phyloP scores from a whole-genome alignment of 257 asterid species.

The Fraxinus cuspidata region DNA sequence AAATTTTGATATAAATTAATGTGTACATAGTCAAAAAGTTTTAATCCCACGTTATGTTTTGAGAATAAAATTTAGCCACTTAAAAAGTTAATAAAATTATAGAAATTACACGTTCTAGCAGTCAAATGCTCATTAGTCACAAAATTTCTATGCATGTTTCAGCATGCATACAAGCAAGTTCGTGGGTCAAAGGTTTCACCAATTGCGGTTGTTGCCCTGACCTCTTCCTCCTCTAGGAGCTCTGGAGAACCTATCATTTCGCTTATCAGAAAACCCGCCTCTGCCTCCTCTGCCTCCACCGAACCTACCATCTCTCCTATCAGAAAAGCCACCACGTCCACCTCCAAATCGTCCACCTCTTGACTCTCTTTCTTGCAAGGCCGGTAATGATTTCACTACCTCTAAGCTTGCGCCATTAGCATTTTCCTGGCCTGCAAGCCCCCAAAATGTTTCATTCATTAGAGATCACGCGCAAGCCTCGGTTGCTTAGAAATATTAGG shows the following conservation, averaged over 20 bases:
- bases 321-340: constrained; percentile 55
- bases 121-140: background rate
- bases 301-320: constrained; percentile 34
- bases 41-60: too few species aligned
- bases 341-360: constrained; percentile 54
- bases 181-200: constrained; percentile 38
- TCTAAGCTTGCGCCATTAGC: constrained; percentile 64
- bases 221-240: constrained; percentile 32
- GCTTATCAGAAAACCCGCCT: constrained; percentile 38
- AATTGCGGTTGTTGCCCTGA: constrained; percentile 36
- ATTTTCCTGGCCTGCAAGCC: constrained; percentile 55
- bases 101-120: too few species aligned
- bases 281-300: constrained; percentile 33
- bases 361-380: constrained; percentile 67
- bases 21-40: too few species aligned
- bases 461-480: background rate
- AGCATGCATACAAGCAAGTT: constrained; percentile 24
- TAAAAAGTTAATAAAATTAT: too few species aligned
- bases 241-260: constrained; percentile 31
- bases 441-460: background rate
- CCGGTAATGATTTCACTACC: constrained; percentile 66
- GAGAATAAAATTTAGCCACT: too few species aligned
- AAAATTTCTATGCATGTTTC: constrained; percentile 35
- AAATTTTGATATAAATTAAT: too few species aligned
- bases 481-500: background rate